Conservation (phyloP, 805 yeast genomes). For the Barnettozyma siamensis region DNA sequence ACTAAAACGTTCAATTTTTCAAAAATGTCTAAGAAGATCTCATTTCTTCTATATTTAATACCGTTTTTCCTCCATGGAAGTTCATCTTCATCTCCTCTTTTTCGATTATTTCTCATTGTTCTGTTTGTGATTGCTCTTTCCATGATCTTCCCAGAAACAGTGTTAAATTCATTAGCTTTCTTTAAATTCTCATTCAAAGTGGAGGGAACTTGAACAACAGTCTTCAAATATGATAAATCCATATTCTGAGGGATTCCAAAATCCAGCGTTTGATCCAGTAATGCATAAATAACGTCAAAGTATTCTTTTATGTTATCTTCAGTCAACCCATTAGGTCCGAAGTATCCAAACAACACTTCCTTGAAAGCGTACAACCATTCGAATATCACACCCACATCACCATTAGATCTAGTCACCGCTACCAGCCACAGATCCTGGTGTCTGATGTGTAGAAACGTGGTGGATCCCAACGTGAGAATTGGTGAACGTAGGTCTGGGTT, state of each 20-base stretch:
- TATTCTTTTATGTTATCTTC: constrained; percentile 56
- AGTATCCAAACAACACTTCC: constrained; percentile 41
- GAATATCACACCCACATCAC: constrained; percentile 72
- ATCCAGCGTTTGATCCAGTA: constrained; percentile 70
- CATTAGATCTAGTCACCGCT: constrained; percentile 84
- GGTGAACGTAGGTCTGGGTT: constrained; percentile 61
- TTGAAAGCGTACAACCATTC: constrained; percentile 71
- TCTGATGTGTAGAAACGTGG: constrained; percentile 78
- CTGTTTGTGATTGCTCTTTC: constrained; percentile 1
- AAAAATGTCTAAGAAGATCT: constrained; percentile 66
- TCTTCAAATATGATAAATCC: constrained; percentile 41
- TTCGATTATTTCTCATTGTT: constrained; percentile 2
- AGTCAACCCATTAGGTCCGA: constrained; percentile 18
- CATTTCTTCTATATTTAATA: constrained; percentile 75
- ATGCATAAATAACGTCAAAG: constrained; percentile 65
- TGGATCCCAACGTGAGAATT: constrained; percentile 81
- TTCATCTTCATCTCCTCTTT: constrained; percentile 6
- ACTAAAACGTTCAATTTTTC: constrained; percentile 72
- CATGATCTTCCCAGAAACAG: background rate
- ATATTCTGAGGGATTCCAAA: constrained; percentile 72
- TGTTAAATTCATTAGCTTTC: background rate
- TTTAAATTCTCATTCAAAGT: constrained; percentile 2
- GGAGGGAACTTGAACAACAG: constrained; percentile 25
- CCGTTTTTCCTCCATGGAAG: constrained; percentile 66
- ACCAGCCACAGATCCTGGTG: constrained; percentile 67